Conservation (phyloP, 2,329 filamentous ascomycete species). For the Elsinoe ampelina region DNA sequence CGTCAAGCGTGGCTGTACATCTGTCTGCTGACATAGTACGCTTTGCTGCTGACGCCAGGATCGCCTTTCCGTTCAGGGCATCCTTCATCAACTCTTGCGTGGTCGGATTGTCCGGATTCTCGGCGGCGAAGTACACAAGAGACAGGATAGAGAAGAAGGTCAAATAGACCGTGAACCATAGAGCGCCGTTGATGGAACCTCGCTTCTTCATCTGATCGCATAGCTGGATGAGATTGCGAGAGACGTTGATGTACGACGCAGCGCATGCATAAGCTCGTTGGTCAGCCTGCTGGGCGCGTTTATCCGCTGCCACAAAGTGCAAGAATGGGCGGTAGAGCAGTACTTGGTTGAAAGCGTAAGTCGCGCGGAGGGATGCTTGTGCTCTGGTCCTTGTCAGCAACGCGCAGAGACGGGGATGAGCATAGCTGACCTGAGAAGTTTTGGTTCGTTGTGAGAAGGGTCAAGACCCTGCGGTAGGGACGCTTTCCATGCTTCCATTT, state of each 20-base stretch:
- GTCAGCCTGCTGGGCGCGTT: slow-evolving; percentile 48
- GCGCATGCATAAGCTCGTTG: slow-evolving; percentile 70
- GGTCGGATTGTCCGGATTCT: slow-evolving; percentile 66
- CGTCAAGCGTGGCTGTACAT: slow-evolving; percentile 67
- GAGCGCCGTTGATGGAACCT: slow-evolving; percentile 66
- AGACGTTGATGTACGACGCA: slow-evolving; percentile 56
- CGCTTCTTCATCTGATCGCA: slow-evolving; percentile 67
- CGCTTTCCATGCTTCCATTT: slow-evolving; percentile 55
- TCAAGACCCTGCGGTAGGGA: slow-evolving; percentile 65
- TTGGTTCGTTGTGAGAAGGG: slow-evolving; percentile 66
- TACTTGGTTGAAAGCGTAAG: slow-evolving; percentile 76
- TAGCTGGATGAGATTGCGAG: slow-evolving; percentile 69
- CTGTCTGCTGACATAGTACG: slow-evolving; percentile 83
- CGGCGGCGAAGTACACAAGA: slow-evolving; percentile 67
- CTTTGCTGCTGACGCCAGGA: slow-evolving; percentile 67
- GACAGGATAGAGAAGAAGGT: slow-evolving; percentile 75
- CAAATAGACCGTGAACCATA: slow-evolving; percentile 81
- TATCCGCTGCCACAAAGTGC: slow-evolving; percentile 63
- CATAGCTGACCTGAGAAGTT: slow-evolving; percentile 60
- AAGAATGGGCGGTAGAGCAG: slow-evolving; percentile 75
- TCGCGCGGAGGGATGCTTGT: slow-evolving; percentile 68
- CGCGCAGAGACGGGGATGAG: neutral
- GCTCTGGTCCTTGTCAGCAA: slow-evolving; percentile 31
- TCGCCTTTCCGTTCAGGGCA: slow-evolving; percentile 73
- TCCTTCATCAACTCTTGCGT: slow-evolving; percentile 76